These are phyloP conservation scores for Teratosphaeriaceae sp. DNA, from an alignment of 2,329 filamentous ascomycete species.

Conservation along the genomic window DNA sequence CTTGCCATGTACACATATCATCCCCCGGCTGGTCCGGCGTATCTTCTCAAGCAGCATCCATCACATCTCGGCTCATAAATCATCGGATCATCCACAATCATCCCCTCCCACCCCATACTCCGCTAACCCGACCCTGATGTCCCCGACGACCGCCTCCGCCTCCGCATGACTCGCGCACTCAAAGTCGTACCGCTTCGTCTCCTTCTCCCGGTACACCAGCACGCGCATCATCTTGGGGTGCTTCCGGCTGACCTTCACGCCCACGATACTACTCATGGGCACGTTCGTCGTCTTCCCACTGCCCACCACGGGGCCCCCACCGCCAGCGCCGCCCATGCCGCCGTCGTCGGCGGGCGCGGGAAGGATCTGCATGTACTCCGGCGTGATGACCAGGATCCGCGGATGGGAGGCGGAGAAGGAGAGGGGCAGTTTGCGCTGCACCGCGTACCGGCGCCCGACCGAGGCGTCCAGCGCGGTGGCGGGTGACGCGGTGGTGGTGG, in stretches of 20 bases:
- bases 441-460: slow-evolving; percentile 60
- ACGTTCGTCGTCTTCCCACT: slow-evolving; percentile 66
- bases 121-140: slow-evolving; percentile 61
- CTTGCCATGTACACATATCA: no score
- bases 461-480: slow-evolving; percentile 37
- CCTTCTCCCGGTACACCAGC: slow-evolving; percentile 66
- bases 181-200: slow-evolving; percentile 79
- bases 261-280: slow-evolving; percentile 74
- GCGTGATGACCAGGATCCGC: slow-evolving; percentile 70
- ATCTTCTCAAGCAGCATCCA: no score
- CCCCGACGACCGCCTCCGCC: slow-evolving; percentile 69
- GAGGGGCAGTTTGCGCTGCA: slow-evolving; percentile 78
- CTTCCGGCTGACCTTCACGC: slow-evolving; percentile 72
- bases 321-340: no score
- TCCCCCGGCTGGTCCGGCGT: no score
- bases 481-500: slow-evolving; percentile 15
- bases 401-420: slow-evolving; percentile 71
- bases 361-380: slow-evolving; percentile 82
- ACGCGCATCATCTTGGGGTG: slow-evolving; percentile 78
- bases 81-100: no score
- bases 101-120: slow-evolving; percentile 16
- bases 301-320: no score
- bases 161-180: slow-evolving; percentile 67
- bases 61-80: no score
- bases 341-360: slow-evolving; percentile 40